phyloP scores from a whole-genome alignment of 176 grass and related monocot species.

The Zoysia japonica region DNA sequence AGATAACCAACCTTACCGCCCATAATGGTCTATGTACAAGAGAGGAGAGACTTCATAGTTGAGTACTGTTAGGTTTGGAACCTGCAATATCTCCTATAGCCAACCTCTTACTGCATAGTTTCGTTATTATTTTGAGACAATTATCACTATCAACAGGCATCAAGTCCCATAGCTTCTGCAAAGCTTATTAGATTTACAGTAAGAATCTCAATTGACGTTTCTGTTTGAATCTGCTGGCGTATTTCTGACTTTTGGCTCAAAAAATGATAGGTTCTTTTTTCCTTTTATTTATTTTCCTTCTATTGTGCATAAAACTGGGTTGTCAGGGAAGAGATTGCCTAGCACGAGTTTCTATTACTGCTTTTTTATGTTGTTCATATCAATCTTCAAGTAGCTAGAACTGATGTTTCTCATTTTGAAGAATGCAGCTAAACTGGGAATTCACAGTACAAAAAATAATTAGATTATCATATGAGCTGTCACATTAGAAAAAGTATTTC shows the following conservation, averaged over 20 bases:
- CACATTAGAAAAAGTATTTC: neutral
- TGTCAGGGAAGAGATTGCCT: neutral
- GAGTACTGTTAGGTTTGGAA: neutral
- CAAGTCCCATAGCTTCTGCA: neutral
- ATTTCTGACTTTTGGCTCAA: neutral
- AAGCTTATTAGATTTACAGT: neutral
- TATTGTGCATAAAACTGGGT: neutral
- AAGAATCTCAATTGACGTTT: neutral
- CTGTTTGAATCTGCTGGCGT: neutral
- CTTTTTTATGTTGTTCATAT: neutral
- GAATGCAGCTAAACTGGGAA: no score
- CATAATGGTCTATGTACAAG: neutral
- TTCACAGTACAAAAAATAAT: neutral
- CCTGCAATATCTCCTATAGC: neutral
- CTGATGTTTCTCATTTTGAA: no score
- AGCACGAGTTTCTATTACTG: neutral
- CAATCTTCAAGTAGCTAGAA: no score
- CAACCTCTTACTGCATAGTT: neutral
- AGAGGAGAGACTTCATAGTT: neutral
- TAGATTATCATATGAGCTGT: neutral
- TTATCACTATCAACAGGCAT: neutral
- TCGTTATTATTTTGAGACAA: neutral
- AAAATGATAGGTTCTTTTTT: neutral
- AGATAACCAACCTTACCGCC: neutral
- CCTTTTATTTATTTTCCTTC: no score